Percentiles rank a stretch among this genome's conserved stretches.
Conservation (phyloP, 192 early-diverging fungal genomes). For the Rhizophlyctis rosea region DNA sequence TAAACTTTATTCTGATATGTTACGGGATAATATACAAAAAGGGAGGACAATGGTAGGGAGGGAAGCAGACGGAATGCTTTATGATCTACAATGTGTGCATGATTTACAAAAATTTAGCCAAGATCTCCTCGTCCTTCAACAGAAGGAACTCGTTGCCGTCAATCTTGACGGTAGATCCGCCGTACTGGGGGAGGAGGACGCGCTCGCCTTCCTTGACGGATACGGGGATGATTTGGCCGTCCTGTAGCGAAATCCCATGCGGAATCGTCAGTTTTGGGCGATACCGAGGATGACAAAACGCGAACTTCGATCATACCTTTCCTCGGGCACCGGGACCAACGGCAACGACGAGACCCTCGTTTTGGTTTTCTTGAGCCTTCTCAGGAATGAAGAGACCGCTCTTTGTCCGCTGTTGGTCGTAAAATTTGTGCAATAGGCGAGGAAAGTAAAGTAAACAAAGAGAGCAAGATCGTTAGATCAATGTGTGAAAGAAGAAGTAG, state of each 20-base stretch:
- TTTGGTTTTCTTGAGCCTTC: slow-evolving; percentile 95
- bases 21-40: too few relatives aligned
- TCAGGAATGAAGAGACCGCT: slow-evolving; percentile 96
- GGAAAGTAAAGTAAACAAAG: background rate
- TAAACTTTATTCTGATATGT: too few relatives aligned
- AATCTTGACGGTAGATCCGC: slow-evolving; percentile 92
- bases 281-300: background rate
- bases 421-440: background rate
- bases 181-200: slow-evolving; percentile 93
- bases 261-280: background rate
- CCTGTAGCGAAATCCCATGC: too few relatives aligned
- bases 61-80: too few relatives aligned
- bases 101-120: slow-evolving; percentile 92
- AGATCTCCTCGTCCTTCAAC: slow-evolving; percentile 90
- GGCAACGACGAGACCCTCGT: slow-evolving; percentile 94
- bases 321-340: slow-evolving; percentile 86
- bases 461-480: background rate
- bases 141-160: slow-evolving; percentile 85
- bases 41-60: too few relatives aligned
- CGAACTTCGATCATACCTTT: slow-evolving; percentile 46
- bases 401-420: slow-evolving; percentile 75
- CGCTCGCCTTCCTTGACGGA: slow-evolving; percentile 88
- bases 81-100: too few relatives aligned
- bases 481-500: slow-evolving; percentile 6
- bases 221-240: slow-evolving; percentile 76